A percentile compares a stretch with the other conserved stretches of the same genome.
These are phyloP conservation scores for Botrytis paeoniae DNA, from an alignment of 2,329 filamentous ascomycete genomes.

Conservation along the genomic window DNA sequence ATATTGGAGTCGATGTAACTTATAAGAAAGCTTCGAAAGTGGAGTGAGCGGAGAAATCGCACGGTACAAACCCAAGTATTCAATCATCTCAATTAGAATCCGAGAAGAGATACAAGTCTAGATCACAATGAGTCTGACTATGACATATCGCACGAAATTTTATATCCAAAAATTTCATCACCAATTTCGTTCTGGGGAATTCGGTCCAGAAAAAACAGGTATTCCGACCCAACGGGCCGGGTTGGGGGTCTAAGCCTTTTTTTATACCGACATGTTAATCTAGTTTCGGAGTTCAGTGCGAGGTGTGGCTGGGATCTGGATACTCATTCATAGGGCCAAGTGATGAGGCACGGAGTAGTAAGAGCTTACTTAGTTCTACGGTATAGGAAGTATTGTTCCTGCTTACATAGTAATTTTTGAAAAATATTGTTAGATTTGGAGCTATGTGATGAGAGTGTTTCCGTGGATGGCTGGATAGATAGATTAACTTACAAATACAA, in stretches of 20 bases:
- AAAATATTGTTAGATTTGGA: not conserved
- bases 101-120: not conserved
- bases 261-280: not conserved
- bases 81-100: not conserved
- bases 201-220: not conserved
- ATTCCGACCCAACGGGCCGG: not conserved
- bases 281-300: not conserved
- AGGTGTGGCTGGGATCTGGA: not conserved
- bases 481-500: not conserved
- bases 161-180: not conserved
- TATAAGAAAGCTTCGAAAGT: not conserved
- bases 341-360: conserved; percentile 1
- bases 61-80: not conserved
- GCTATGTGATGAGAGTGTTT: not conserved
- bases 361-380: not conserved
- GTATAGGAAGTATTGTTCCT: not conserved
- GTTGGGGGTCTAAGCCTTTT: not conserved
- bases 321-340: not conserved
- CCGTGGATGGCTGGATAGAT: not conserved
- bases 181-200: not conserved
- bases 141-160: not conserved
- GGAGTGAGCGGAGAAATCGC: not conserved
- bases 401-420: not conserved
- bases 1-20: not conserved
- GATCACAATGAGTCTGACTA: not conserved